phyloP scores from a whole-genome alignment of 108 stramenopile species.

The Cylindrotheca closterium region DNA sequence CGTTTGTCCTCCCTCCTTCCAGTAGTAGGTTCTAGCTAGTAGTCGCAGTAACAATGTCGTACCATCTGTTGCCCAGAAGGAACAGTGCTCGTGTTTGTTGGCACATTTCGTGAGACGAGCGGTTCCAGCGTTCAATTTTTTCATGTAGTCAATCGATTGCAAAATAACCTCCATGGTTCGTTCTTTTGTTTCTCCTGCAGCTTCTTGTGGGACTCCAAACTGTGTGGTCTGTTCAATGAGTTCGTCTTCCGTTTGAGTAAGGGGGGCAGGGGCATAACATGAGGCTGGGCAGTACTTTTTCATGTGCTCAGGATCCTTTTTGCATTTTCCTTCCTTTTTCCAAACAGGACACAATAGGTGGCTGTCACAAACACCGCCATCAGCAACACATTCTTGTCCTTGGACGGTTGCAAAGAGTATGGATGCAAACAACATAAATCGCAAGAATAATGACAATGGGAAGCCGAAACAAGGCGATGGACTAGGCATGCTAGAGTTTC shows the following conservation, averaged over 20 bases:
- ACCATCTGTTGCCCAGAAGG: not conserved
- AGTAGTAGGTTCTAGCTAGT: too few relatives aligned
- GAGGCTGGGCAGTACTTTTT: not conserved
- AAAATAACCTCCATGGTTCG: not conserved
- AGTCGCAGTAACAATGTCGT: too few relatives aligned
- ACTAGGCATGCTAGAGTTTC: too few relatives aligned
- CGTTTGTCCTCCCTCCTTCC: too few relatives aligned
- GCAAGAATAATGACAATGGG: too few relatives aligned
- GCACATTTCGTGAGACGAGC: not conserved
- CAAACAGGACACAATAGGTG: slow-evolving; percentile 46
- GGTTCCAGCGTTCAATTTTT: not conserved
- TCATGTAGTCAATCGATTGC: not conserved
- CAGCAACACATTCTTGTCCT: slow-evolving; percentile 42
- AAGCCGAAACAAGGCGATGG: too few relatives aligned
- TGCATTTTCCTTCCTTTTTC: slow-evolving; percentile 51
- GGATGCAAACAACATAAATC: too few relatives aligned
- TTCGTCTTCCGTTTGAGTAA: not conserved
- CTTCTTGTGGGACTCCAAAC: not conserved
- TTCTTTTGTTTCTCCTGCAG: not conserved
- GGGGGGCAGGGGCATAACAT: not conserved
- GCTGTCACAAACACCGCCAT: slow-evolving; percentile 44
- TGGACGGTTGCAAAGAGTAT: too few relatives aligned
- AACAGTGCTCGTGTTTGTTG: not conserved
- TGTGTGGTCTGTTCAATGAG: not conserved
- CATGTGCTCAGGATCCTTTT: not conserved